Base-by-base conservation (phyloP, 1,139 yeast species). In the Candida dubliniensis region DNA sequence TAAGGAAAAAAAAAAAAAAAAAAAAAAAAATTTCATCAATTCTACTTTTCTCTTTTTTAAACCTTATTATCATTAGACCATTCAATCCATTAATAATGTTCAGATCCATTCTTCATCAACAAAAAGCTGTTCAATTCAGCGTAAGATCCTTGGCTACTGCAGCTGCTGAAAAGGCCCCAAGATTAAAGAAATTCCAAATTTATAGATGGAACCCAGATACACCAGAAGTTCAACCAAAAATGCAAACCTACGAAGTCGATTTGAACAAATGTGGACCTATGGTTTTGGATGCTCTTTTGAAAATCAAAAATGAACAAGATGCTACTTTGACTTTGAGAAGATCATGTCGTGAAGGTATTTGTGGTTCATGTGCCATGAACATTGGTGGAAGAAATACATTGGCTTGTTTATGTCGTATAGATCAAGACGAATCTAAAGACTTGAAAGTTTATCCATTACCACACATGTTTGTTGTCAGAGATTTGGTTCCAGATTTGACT, bases 301-400 rank as follows among this genome's bases (percentile, higher is more conserved):
- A 91, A 71, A 90, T 93, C 69, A 93, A 93, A 74, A 90, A 90
- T 68, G 99, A 93, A 69, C 95, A 89, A 67, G 99, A 93, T 67
- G 71, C 98, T 34, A 87, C 98, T 29, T 80, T 93, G 64, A 93
- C 99, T 3, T 87, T 93, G 71, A 85, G 99, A 77, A 85, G 99
- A 72, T 90, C 98, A 42, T 93, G 99, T 75, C 91, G 99, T 77
- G 99, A 93, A 73, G 99, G 99, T 60, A 95, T 93, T 57, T 93
- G 99, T 75, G 99, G 99, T 41, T 93, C 98, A 4, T 93, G 99
- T 77, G 99, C 99, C 58, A 93, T 93, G 99, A 93, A 93, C 77
- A 93, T 93, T 67, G 96, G 96, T 54, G 99, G 99, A 56, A 79
- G 87, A 65, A 93, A 93, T 78, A 93, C 99, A 30, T 78, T 93